Percentiles rank a stretch among this genome's conserved stretches.
Conservation (phyloP, 805 yeast species). For the Ogataea philodendri region DNA sequence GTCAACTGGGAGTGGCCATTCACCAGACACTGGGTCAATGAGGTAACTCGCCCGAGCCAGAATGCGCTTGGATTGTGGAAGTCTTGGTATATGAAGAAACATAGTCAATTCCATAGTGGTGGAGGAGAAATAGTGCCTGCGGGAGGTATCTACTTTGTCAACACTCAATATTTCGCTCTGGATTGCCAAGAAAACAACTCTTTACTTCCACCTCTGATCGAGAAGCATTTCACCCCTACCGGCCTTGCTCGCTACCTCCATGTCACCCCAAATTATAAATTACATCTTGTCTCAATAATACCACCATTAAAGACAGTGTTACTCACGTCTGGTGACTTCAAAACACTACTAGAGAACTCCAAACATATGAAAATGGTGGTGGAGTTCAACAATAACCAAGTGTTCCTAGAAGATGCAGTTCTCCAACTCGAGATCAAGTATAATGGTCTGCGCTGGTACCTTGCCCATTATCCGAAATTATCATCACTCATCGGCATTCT, state of each 20-base stretch:
- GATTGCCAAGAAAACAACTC: constrained; percentile 12
- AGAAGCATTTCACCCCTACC: constrained; percentile 17
- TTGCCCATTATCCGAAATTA: constrained; percentile 36
- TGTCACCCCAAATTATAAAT: constrained; percentile 6
- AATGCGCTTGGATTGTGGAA: constrained; percentile 3
- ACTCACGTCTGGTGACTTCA: constrained; percentile 3
- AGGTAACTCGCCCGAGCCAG: neutral
- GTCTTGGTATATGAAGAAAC: constrained; percentile 8
- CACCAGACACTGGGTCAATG: constrained; percentile 11
- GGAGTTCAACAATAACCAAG: constrained; percentile 22
- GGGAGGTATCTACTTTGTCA: constrained; percentile 21
- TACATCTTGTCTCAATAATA: constrained; percentile 11
- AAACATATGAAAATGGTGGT: constrained; percentile 22
- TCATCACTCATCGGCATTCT: constrained; percentile 38
- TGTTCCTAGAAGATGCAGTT: constrained; percentile 16
- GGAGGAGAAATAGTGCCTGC: constrained; percentile 15
- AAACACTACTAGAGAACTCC: constrained; percentile 8
- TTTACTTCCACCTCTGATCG: constrained; percentile 18
- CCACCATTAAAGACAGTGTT: constrained; percentile 13
- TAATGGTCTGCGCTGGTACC: constrained; percentile 42
- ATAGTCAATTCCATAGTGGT: constrained; percentile 8
- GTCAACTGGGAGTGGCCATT: constrained; percentile 23
- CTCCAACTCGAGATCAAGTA: constrained; percentile 36
- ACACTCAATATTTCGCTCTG: constrained; percentile 16
- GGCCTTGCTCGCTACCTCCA: constrained; percentile 8